A percentile compares a stretch with the other conserved stretches of the same genome.
These are phyloP conservation scores for Oryza australiensis DNA, from an alignment of 176 grass and related monocot species.

Conservation along the genomic window DNA sequence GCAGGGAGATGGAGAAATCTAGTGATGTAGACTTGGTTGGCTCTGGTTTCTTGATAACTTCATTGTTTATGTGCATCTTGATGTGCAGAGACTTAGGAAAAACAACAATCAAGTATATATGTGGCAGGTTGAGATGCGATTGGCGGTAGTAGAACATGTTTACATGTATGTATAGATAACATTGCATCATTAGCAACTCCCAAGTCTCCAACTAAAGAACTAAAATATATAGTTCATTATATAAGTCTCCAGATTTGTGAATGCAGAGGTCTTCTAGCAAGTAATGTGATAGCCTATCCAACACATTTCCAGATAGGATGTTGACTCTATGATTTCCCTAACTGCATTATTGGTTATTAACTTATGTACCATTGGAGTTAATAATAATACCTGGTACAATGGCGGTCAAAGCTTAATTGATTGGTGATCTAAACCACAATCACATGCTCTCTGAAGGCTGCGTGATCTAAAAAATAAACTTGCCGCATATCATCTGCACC, in stretches of 20 bases:
- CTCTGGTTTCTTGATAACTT: not conserved
- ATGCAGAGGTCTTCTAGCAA: not conserved
- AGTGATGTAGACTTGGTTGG: conserved; percentile 6
- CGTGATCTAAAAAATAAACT: not conserved
- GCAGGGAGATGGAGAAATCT: not conserved
- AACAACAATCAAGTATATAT: conserved; percentile 6
- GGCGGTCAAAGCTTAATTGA: conserved; percentile 33
- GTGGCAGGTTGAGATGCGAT: conserved; percentile 13
- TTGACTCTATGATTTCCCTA: conserved; percentile 34
- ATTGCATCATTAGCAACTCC: conserved; percentile 1
- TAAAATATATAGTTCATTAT: not conserved
- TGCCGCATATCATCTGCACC: not conserved
- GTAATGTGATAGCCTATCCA: conserved; percentile 24
- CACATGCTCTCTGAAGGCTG: conserved; percentile 1
- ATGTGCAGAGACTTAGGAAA: not conserved
- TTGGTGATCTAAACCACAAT: conserved; percentile 20
- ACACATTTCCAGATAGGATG: conserved; percentile 30
- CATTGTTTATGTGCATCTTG: not conserved
- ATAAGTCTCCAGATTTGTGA: not conserved
- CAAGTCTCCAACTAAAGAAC: not conserved
- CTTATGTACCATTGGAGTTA: not conserved
- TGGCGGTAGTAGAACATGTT: not conserved
- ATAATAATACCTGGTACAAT: conserved; percentile 16
- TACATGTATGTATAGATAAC: not conserved
- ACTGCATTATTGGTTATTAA: conserved; percentile 15